A percentile compares a stretch with the other conserved stretches of the same genome.
Evolutionary conservation across 371 early-diverging fungal species (phyloP).

Genomic region (Apophysomyces elegans): DNA sequence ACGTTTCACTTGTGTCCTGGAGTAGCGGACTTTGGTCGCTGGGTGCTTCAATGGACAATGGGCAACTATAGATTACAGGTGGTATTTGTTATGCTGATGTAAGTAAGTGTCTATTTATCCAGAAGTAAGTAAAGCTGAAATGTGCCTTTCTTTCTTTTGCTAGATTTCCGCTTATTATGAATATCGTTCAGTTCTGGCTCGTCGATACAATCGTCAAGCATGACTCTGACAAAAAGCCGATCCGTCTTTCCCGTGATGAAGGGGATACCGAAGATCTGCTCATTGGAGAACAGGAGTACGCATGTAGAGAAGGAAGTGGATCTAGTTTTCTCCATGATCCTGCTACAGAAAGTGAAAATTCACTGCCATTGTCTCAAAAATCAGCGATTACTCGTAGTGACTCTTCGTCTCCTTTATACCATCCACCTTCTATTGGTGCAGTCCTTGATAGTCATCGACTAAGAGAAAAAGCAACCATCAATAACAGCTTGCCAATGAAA

Average conservation of each 20-base stretch:
- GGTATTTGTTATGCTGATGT: slow-evolving; percentile 67
- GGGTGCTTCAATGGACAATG: slow-evolving; percentile 60
- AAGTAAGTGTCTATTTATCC: slow-evolving; percentile 7
- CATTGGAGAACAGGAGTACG: background rate
- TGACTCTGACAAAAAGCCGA: slow-evolving; percentile 36
- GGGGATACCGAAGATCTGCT: slow-evolving; percentile 32
- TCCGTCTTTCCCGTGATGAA: slow-evolving; percentile 37
- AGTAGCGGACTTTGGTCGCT: slow-evolving; percentile 61
- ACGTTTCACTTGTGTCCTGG: slow-evolving; percentile 55
- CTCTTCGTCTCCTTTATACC: background rate
- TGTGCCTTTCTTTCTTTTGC: slow-evolving; percentile 4
- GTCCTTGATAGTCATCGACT: background rate
- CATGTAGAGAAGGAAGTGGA: background rate
- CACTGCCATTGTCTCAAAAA: background rate
- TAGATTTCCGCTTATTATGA: slow-evolving; percentile 61
- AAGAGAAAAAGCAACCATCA: too few species aligned
- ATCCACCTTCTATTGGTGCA: background rate
- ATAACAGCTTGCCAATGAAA: too few species aligned
- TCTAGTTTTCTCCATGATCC: background rate
- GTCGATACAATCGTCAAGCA: slow-evolving; percentile 70
- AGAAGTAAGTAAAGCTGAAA: background rate
- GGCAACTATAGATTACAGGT: slow-evolving; percentile 63
- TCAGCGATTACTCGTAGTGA: too few species aligned
- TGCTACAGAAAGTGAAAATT: background rate
- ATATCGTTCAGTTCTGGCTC: slow-evolving; percentile 70